Evolutionary conservation across 352 stramenopile species (phyloP).

Genomic region (Pythium apleroticum): DNA sequence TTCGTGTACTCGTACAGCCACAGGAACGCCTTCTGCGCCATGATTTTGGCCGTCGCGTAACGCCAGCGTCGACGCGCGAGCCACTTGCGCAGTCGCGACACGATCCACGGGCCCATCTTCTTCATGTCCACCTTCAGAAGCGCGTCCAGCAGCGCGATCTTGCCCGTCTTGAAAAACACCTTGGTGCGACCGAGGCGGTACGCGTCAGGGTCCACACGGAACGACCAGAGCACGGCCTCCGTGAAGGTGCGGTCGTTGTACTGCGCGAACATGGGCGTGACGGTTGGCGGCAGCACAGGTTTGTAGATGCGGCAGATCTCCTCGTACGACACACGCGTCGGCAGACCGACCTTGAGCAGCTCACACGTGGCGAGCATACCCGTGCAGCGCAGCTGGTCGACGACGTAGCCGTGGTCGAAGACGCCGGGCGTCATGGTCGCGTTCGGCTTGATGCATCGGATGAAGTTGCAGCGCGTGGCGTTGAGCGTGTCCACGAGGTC

Average conservation of each 20-base stretch:
- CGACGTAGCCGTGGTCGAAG: constrained; percentile 83
- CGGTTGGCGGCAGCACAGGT: constrained; percentile 65
- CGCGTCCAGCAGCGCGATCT: constrained; percentile 72
- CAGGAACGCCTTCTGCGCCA: constrained; percentile 80
- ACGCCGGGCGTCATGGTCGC: constrained; percentile 62
- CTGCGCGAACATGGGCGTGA: constrained; percentile 64
- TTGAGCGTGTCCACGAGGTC: constrained; percentile 80
- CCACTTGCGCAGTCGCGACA: constrained; percentile 82
- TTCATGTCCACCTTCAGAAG: constrained; percentile 88
- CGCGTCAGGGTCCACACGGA: constrained; percentile 77
- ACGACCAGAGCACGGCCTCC: constrained; percentile 80
- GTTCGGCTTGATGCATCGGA: constrained; percentile 90
- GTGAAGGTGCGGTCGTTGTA: constrained; percentile 78
- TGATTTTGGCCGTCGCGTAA: constrained; percentile 83
- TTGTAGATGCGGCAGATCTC: constrained; percentile 74
- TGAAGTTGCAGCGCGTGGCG: constrained; percentile 85
- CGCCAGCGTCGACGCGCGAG: constrained; percentile 81
- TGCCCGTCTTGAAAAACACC: constrained; percentile 74
- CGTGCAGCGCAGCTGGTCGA: constrained; percentile 79
- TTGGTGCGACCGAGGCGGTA: constrained; percentile 84
- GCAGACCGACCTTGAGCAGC: constrained; percentile 83
- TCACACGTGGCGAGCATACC: constrained; percentile 86
- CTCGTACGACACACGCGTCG: constrained; percentile 76
- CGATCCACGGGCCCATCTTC: constrained; percentile 88
- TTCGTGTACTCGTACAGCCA: constrained; percentile 75